A percentile compares a stretch with the other conserved stretches of the same genome.
phyloP scores from a whole-genome alignment of 352 stramenopile species.

The Sclerospora graminicola region DNA sequence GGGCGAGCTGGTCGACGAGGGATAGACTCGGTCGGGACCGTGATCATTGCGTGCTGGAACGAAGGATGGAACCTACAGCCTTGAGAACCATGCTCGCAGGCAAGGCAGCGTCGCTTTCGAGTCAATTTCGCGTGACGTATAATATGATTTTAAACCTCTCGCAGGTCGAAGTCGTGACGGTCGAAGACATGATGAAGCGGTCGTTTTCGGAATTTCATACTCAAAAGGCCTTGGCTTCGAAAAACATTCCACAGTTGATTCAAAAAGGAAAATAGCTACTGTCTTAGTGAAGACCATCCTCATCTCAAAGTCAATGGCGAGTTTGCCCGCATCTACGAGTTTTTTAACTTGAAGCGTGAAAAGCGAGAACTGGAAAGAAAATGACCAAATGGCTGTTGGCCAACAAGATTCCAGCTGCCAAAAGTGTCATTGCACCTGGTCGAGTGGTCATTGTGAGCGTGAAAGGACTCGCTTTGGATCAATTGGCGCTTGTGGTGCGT shows the following conservation, averaged over 20 bases:
- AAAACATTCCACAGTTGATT: conserved; percentile 69
- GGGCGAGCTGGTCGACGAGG: conserved; percentile 94
- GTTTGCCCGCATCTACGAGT: conserved; percentile 43
- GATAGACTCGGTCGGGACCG: conserved; percentile 93
- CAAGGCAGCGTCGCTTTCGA: conserved; percentile 90
- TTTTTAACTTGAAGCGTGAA: conserved; percentile 60
- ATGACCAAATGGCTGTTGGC: conserved; percentile 62
- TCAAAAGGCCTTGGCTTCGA: conserved; percentile 76
- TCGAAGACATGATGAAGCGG: conserved; percentile 95
- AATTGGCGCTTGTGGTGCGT: conserved; percentile 51
- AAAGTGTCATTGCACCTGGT: conserved; percentile 48
- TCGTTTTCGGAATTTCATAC: conserved; percentile 95
- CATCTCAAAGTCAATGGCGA: conserved; percentile 50
- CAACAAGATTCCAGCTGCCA: conserved; percentile 52
- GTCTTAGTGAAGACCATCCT: conserved; percentile 46
- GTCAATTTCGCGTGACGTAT: conserved; percentile 97
- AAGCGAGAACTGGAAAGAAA: conserved; percentile 63
- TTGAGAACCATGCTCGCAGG: conserved; percentile 94
- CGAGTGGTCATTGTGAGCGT: conserved; percentile 54
- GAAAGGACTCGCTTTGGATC: conserved; percentile 46
- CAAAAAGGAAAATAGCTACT: conserved; percentile 46
- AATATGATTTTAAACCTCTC: conserved; percentile 97
- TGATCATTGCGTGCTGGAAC: conserved; percentile 96
- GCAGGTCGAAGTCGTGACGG: conserved; percentile 79
- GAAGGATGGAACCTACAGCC: conserved; percentile 93